These are phyloP conservation scores for Crithidia sp. DNA, from an alignment of 208 protist genomes.

Conservation along the genomic window DNA sequence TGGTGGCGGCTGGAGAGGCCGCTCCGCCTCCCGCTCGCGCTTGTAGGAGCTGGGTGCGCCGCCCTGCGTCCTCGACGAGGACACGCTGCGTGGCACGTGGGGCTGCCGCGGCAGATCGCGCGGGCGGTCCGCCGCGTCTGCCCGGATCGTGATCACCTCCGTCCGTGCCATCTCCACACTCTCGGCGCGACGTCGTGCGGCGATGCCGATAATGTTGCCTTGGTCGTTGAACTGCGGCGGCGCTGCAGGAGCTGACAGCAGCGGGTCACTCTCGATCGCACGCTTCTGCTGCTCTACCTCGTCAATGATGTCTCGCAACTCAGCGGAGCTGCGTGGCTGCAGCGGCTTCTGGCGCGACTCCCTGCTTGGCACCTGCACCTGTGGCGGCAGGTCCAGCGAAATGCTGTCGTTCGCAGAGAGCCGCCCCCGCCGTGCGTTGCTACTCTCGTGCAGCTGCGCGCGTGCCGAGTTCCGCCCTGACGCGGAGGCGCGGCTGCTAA, in stretches of 20 bases:
- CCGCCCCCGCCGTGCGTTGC: slow-evolving; percentile 21
- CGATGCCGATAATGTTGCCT: slow-evolving; percentile 78
- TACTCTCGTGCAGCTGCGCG: slow-evolving; percentile 5
- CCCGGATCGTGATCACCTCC: slow-evolving; percentile 70
- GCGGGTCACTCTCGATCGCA: slow-evolving; percentile 8
- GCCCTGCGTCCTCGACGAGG: slow-evolving; percentile 30
- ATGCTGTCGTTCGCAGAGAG: slow-evolving; percentile 46
- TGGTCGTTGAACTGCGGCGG: slow-evolving; percentile 50
- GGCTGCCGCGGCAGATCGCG: slow-evolving; percentile 57
- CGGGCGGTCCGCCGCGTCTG: slow-evolving; percentile 67
- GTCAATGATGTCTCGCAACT: slow-evolving; percentile 54
- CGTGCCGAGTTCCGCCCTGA: slow-evolving; percentile 11
- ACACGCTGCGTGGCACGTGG: slow-evolving; percentile 58
- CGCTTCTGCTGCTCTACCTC: slow-evolving; percentile 28
- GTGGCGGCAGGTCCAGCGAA: slow-evolving; percentile 67
- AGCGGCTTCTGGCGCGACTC: slow-evolving; percentile 19
- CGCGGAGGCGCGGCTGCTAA: slow-evolving; percentile 27
- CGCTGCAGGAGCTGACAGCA: slow-evolving; percentile 23
- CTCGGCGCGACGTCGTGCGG: slow-evolving; percentile 65
- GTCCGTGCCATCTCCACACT: slow-evolving; percentile 51
- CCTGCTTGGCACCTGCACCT: slow-evolving; percentile 51
- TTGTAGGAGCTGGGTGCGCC: slow-evolving; percentile 13
- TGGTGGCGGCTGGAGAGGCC: neutral
- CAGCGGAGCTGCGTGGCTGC: slow-evolving; percentile 57
- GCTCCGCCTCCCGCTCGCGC: slow-evolving; percentile 10